Conservation (phyloP, 202 grass and related monocot genomes). For the Hordeum pubiflorum region DNA sequence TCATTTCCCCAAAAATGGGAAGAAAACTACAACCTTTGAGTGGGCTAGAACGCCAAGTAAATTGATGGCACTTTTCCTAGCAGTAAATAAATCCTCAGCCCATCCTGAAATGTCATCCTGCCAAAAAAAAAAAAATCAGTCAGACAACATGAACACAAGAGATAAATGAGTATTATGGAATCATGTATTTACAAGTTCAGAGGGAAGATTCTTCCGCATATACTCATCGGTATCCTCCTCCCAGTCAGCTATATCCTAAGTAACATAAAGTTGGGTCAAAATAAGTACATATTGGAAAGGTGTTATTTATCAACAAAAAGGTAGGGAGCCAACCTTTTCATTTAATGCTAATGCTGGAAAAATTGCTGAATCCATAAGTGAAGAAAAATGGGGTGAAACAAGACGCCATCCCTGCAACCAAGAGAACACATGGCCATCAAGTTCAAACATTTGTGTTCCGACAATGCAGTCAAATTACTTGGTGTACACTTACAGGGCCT, state of each 20-base stretch:
- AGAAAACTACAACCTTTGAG: conserved; percentile 56
- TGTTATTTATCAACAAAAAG: conserved; percentile 22
- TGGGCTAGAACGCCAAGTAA: conserved; percentile 79
- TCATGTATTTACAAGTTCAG: conserved; percentile 55
- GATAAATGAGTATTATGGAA: conserved; percentile 10
- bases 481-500: conserved; percentile 64
- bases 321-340: conserved; percentile 48
- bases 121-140: conserved; percentile 20
- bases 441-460: conserved; percentile 19
- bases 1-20: not conserved
- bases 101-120: conserved; percentile 93
- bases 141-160: not conserved
- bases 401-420: conserved; percentile 80
- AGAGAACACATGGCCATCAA: conserved; percentile 11
- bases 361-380: conserved; percentile 64
- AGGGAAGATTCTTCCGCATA: conserved; percentile 84
- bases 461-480: not conserved
- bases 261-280: conserved; percentile 30
- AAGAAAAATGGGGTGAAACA: conserved; percentile 89
- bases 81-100: conserved; percentile 84
- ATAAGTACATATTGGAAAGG: conserved; percentile 11
- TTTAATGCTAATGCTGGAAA: conserved; percentile 82
- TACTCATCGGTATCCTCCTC: conserved; percentile 88
- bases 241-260: conserved; percentile 75
- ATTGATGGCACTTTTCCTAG: conserved; percentile 95